A percentile compares a stretch with the other conserved stretches of the same genome.
Evolutionary conservation across 257 asterid species (phyloP).

Genomic region (Sherardia arvensis): DNA sequence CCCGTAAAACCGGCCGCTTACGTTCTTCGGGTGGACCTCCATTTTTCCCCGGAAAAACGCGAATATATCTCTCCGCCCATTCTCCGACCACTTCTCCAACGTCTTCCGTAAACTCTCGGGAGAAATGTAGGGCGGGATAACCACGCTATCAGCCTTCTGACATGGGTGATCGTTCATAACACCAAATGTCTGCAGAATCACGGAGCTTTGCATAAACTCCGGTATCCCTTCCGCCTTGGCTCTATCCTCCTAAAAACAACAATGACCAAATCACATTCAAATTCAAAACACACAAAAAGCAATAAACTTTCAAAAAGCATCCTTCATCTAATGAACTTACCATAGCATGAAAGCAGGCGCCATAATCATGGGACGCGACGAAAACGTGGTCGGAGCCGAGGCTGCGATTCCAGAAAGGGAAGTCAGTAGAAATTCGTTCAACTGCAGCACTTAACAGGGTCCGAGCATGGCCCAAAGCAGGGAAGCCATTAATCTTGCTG

Average conservation of each 20-base stretch:
- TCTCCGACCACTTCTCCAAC: slow-evolving; percentile 28
- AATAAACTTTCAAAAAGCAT: neutral
- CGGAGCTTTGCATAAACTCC: slow-evolving; percentile 46
- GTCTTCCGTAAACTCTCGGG: slow-evolving; percentile 56
- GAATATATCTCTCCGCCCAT: slow-evolving; percentile 53
- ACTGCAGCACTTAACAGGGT: slow-evolving; percentile 49
- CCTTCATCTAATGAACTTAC: slow-evolving; percentile 18
- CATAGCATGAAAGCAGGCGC: slow-evolving; percentile 92
- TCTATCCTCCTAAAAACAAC: slow-evolving; percentile 52
- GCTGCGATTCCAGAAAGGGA: slow-evolving; percentile 84
- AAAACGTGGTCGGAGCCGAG: slow-evolving; percentile 81
- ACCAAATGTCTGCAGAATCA: slow-evolving; percentile 77
- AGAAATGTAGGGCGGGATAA: slow-evolving; percentile 72
- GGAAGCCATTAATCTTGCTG: slow-evolving; percentile 83
- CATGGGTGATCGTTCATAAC: slow-evolving; percentile 74
- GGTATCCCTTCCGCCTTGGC: slow-evolving; percentile 82
- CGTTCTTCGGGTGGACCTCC: slow-evolving; percentile 82
- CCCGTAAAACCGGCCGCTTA: slow-evolving; percentile 84
- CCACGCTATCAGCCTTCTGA: slow-evolving; percentile 67
- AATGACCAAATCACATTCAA: too few relatives aligned
- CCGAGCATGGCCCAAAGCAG: slow-evolving; percentile 89
- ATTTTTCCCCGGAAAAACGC: slow-evolving; percentile 85
- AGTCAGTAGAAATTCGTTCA: slow-evolving; percentile 31
- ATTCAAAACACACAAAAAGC: neutral
- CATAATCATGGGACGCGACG: slow-evolving; percentile 94